These are phyloP conservation scores for Alternaria triticimaculans DNA, from an alignment of 2,329 filamentous ascomycete genomes.

Conservation along the genomic window DNA sequence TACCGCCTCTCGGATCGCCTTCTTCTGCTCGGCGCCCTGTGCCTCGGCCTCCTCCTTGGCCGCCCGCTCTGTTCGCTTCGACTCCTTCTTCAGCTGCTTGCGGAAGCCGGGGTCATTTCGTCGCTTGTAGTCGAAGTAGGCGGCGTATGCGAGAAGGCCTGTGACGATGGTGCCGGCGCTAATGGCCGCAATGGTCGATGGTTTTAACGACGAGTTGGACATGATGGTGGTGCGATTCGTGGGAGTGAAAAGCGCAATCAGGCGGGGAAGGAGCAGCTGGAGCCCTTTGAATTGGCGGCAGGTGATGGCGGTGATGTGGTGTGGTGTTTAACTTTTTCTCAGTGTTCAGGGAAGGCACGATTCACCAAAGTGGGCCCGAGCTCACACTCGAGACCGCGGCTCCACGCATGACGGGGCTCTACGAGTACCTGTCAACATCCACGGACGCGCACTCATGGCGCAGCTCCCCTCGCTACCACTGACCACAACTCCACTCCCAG, in stretches of 20 bases:
- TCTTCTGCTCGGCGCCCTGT: slow-evolving; percentile 70
- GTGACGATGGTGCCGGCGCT: slow-evolving; percentile 65
- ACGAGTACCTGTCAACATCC: slow-evolving; percentile 12
- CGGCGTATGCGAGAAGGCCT: slow-evolving; percentile 67
- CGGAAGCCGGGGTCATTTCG: slow-evolving; percentile 69
- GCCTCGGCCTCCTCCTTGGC: slow-evolving; percentile 76
- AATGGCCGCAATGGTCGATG: slow-evolving; percentile 62
- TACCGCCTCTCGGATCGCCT: slow-evolving; percentile 76
- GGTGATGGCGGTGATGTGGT: slow-evolving; percentile 19
- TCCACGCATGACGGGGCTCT: slow-evolving; percentile 8
- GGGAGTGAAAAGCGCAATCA: slow-evolving; percentile 2
- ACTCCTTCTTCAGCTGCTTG: slow-evolving; percentile 72
- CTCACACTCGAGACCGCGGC: slow-evolving; percentile 22
- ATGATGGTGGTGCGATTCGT: slow-evolving; percentile 8
- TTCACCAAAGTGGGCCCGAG: slow-evolving; percentile 32
- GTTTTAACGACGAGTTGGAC: slow-evolving; percentile 32
- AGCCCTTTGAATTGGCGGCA: slow-evolving; percentile 12
- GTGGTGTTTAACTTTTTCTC: slow-evolving; percentile 16
- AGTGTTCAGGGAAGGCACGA: slow-evolving; percentile 27
- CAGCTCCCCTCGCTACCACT: not conserved
- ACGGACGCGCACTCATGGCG: not conserved
- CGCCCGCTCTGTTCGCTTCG: slow-evolving; percentile 72
- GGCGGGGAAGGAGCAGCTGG: slow-evolving; percentile 1
- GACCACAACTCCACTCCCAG: not conserved
- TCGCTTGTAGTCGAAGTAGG: slow-evolving; percentile 71